Evolutionary conservation across 2,329 filamentous ascomycete species (phyloP), one percentile per base, ranked within the genome.

Genomic region (Aspergillus sp.): DNA sequence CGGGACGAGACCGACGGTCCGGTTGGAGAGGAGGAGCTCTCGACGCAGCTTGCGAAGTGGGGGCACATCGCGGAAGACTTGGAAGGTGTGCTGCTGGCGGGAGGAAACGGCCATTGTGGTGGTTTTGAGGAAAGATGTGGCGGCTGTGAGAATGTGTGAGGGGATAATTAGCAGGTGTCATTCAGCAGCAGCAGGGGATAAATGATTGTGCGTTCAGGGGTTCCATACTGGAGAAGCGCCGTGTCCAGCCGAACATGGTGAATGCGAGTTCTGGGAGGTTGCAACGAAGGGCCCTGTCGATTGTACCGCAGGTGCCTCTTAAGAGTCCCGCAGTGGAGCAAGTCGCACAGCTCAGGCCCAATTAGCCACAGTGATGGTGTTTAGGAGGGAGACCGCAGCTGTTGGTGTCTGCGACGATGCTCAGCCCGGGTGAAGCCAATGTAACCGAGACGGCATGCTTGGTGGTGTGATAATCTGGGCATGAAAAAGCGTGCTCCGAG

Each of bases 1-100:
- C 1, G 95, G 95, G 38, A 99, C 92, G 28, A 99, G 87, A 61
- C 90, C 92, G 60, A 99, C 88, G 48, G 88, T 88, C 59, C 89
- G 86, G 68, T 89, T 85, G 70, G 87, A 83, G 61, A 87, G 78
- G 38, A 87, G 79, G 62, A 92, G 86, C 43, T 87, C 84, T 21
- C 81, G 83, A 38, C 92, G 87, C 81, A 89, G 90, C 68, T 83
- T 77, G 41, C 91, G 90, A 55, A 97, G 81, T 10, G 86, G 81
- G 13, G 87, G 80, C 61, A 95, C 87, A 75, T 91, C 85, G 69
- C 91, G 91, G 74, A 96, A 90, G 69, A 97, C 72, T 61, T 76
- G 67, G 63, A 78, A 76, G 19, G 75, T 69, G 57, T 66, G 59
- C 10, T 59, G 49, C 28, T 55, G 62, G 57, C 32, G 19, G 25